These are phyloP conservation scores for Metschnikowia vanudenii DNA, from an alignment of 805 yeast species.

Conservation along the genomic window DNA sequence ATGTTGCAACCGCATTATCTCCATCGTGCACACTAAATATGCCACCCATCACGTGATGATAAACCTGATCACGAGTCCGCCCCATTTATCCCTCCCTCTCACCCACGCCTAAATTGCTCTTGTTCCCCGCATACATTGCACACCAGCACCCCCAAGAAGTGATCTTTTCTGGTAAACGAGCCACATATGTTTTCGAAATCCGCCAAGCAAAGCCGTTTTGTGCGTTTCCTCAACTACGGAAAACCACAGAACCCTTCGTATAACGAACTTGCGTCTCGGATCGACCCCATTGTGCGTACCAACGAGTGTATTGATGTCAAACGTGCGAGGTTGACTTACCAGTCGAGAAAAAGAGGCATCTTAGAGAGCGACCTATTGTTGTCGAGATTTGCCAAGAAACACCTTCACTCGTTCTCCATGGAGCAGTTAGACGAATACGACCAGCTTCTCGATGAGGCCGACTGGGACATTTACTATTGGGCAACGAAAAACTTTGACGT, in stretches of 20 bases:
- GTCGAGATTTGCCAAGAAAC: slow-evolving; percentile 79
- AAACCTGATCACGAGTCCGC: too few relatives aligned
- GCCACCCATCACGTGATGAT: too few relatives aligned
- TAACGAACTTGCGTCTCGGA: slow-evolving; percentile 55
- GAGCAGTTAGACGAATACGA: slow-evolving; percentile 85
- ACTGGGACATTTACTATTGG: slow-evolving; percentile 99
- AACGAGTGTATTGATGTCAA: slow-evolving; percentile 72
- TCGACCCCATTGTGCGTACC: slow-evolving; percentile 74
- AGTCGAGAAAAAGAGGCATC: slow-evolving; percentile 92
- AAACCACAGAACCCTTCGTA: slow-evolving; percentile 38
- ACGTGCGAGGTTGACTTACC: slow-evolving; percentile 87
- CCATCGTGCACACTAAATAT: too few relatives aligned
- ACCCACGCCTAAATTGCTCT: too few relatives aligned
- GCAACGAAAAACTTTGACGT: slow-evolving; percentile 80
- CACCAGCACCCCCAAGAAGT: too few relatives aligned
- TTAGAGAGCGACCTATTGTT: slow-evolving; percentile 87
- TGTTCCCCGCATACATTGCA: too few relatives aligned
- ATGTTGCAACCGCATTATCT: too few relatives aligned
- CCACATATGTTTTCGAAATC: neutral
- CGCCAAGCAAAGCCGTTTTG: slow-evolving; percentile 2
- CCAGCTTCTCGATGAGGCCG: slow-evolving; percentile 82
- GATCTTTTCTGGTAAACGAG: too few relatives aligned
- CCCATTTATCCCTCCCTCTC: too few relatives aligned
- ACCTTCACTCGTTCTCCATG: slow-evolving; percentile 55
- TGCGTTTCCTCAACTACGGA: slow-evolving; percentile 35